These are phyloP conservation scores for Kalmusia sp. DNA, from an alignment of 2,329 filamentous ascomycete species.

Conservation along the genomic window DNA sequence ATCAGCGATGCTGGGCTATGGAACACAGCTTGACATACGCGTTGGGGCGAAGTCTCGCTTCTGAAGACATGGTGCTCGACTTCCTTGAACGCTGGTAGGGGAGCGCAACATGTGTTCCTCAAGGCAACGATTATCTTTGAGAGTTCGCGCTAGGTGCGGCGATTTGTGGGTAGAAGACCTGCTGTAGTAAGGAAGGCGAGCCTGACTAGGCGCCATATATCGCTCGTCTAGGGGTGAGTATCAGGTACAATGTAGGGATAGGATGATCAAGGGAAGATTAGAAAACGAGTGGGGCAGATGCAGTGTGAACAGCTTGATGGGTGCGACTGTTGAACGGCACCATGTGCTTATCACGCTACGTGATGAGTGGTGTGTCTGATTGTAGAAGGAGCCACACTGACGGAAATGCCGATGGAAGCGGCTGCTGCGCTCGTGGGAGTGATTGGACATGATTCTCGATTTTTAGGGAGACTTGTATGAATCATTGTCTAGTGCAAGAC, in stretches of 20 bases:
- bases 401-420: too few species aligned
- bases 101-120: conserved; percentile 17
- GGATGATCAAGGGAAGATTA: conserved; percentile 10
- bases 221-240: conserved; percentile 12
- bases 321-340: background rate
- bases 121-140: conserved; percentile 17
- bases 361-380: background rate
- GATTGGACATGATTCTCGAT: too few species aligned
- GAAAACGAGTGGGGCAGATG: conserved; percentile 1
- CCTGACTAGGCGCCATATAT: conserved; percentile 25
- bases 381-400: conserved; percentile 10
- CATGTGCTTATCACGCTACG: background rate
- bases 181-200: conserved; percentile 16
- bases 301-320: conserved; percentile 5
- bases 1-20: background rate
- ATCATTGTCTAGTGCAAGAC: too few species aligned
- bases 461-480: too few species aligned
- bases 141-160: conserved; percentile 10
- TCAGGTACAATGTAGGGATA: conserved; percentile 18
- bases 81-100: conserved; percentile 1
- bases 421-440: too few species aligned
- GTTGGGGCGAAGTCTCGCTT: conserved; percentile 29
- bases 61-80: conserved; percentile 19
- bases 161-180: conserved; percentile 11
- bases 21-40: conserved; percentile 16